Percentiles rank a stretch among this genome's conserved stretches.
Conservation (phyloP, 2,329 filamentous ascomycete species). For the Curvularia eragrostidis region DNA sequence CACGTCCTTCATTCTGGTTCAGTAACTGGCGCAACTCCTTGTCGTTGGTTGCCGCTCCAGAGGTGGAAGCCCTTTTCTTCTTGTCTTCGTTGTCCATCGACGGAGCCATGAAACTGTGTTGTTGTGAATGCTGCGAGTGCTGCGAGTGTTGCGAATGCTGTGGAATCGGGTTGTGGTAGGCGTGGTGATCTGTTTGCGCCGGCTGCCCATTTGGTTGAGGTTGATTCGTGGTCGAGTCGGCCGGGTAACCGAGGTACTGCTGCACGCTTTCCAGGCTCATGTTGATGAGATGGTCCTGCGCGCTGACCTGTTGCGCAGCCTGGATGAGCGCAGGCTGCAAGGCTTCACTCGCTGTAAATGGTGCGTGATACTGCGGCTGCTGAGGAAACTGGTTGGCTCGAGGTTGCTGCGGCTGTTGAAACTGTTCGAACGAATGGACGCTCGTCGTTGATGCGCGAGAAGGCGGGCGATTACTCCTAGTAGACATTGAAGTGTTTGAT, state of each 20-base stretch:
- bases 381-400: conserved; percentile 23
- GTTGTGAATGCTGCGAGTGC: conserved; percentile 33
- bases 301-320: conserved; percentile 46
- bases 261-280: conserved; percentile 45
- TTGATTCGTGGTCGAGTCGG: conserved; percentile 28
- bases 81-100: conserved; percentile 51
- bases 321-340: conserved; percentile 45
- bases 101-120: conserved; percentile 36
- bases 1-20: conserved; percentile 70
- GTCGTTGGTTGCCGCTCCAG: conserved; percentile 79
- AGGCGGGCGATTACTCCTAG: conserved; percentile 53
- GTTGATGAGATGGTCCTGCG: conserved; percentile 41
- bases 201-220: conserved; percentile 29
- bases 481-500: conserved; percentile 55
- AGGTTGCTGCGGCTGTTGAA: conserved; percentile 32
- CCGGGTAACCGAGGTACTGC: conserved; percentile 41
- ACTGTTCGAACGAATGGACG: conserved; percentile 51
- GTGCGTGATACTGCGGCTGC: conserved; percentile 38
- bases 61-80: conserved; percentile 64
- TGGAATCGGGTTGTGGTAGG: conserved; percentile 37
- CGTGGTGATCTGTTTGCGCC: conserved; percentile 38
- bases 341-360: conserved; percentile 38
- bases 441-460: conserved; percentile 60
- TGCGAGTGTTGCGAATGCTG: conserved; percentile 34
- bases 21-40: conserved; percentile 80